Base-by-base conservation (phyloP, 306 rosid species). In the Vigna hirtella region DNA sequence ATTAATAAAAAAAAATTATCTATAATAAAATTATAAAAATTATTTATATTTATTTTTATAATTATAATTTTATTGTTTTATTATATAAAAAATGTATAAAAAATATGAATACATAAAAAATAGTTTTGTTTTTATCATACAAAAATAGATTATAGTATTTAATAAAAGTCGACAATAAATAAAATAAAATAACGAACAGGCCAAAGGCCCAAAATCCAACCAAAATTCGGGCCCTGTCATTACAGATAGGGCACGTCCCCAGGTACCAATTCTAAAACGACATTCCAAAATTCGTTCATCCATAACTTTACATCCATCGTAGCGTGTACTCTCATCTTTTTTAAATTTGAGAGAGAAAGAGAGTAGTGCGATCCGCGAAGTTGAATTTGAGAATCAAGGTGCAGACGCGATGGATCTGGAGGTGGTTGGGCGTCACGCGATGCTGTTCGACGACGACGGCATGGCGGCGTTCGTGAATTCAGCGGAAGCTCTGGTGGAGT, bases 381-480 rank as follows among this genome's bases (percentile, higher is more conserved):
- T 45, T 10, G 53, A 5, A 2, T 36, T 62, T 13, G 2, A 62
- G 69, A 48, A 62, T 45, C 24, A 2, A 26, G 14, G 59, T 49
- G 48, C 7, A 47, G 74, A 43, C 40, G 10, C 72, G 42, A 91
- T 93, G 98, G 94, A 91, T 77, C 85, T 93, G 17, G 91, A 83
- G 86, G 89, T 87, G 20, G 89, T 89, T 10, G 98, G 97, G 20
- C 88, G 94, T 16, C 98, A 91, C 83, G 93, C 93, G 45, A 80
- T 93, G 79, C 78, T 93, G 47, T 93, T 93, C 86, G 94, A 93
- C 83, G 98, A 91, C 80, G 97, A 91, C 85, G 84, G 81, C 71
- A 86, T 72, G 82, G 94, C 96, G 58, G 90, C 91, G 66, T 93
- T 93, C 73, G 87, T 89, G 0, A 89, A 93, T 85, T 86, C 98